Evolutionary conservation across 1,284 basidiomycete species (phyloP).

Genomic region (Somion occarium): DNA sequence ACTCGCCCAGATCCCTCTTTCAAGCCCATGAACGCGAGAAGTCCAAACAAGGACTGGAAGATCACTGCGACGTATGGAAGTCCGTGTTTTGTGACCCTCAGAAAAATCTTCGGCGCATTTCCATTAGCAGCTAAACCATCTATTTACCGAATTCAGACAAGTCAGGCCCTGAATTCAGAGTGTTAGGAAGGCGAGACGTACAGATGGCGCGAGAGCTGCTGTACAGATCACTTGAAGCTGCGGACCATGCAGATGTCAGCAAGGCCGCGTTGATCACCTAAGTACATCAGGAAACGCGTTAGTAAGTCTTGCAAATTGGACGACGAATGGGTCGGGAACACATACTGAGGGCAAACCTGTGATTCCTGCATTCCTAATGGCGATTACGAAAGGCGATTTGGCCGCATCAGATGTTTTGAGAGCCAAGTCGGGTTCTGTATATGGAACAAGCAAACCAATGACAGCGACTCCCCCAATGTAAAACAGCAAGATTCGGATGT

Average conservation of each 20-base stretch:
- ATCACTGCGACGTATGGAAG: slow-evolving; percentile 72
- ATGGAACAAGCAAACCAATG: slow-evolving; percentile 77
- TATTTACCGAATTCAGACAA: slow-evolving; percentile 20
- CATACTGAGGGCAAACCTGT: slow-evolving; percentile 50
- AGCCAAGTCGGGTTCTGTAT: slow-evolving; percentile 52
- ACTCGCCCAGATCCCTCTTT: slow-evolving; percentile 57
- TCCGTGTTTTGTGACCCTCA: slow-evolving; percentile 62
- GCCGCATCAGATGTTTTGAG: slow-evolving; percentile 56
- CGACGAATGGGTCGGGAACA: no score
- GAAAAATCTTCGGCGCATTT: slow-evolving; percentile 76
- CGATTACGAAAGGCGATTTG: slow-evolving; percentile 84
- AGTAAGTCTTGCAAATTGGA: no score
- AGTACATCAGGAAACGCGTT: not conserved
- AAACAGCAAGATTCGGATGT: slow-evolving; percentile 43
- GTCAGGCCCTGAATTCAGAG: not conserved
- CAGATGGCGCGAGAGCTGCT: slow-evolving; percentile 78
- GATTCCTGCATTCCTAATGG: slow-evolving; percentile 71
- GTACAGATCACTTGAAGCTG: slow-evolving; percentile 81
- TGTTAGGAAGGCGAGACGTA: slow-evolving; percentile 28
- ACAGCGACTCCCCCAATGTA: slow-evolving; percentile 37
- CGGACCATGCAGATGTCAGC: slow-evolving; percentile 83
- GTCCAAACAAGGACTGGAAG: slow-evolving; percentile 64
- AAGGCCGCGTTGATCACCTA: slow-evolving; percentile 85
- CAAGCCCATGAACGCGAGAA: slow-evolving; percentile 69
- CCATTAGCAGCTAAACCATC: slow-evolving; percentile 74